Conservation (phyloP, 805 yeast species). For the Ogataea pilisensis region DNA sequence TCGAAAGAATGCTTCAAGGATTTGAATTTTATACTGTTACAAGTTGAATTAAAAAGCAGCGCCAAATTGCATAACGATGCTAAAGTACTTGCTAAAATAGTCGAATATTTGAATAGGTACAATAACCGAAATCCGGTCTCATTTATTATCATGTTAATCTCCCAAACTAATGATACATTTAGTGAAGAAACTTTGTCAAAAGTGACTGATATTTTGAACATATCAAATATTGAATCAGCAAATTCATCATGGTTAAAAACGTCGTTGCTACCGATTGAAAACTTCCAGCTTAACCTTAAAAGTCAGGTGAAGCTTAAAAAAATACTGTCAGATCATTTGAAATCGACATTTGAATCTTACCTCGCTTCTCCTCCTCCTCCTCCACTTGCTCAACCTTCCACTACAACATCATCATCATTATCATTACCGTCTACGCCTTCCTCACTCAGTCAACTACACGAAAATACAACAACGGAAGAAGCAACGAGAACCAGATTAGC, state of each 20-base stretch:
- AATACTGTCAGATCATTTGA: too few species aligned
- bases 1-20: conserved; percentile 36
- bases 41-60: conserved; percentile 41
- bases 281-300: too few species aligned
- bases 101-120: conserved; percentile 18
- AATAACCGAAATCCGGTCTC: conserved; percentile 9
- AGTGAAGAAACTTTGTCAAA: neutral
- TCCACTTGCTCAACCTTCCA: neutral
- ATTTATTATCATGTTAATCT: conserved; percentile 8
- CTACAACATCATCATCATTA: too few species aligned
- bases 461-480: neutral
- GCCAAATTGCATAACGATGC: conserved; percentile 12
- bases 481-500: neutral
- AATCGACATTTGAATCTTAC: neutral
- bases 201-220: neutral
- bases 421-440: too few species aligned
- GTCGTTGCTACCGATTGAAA: neutral
- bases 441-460: neutral
- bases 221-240: neutral
- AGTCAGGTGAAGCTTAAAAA: too few species aligned
- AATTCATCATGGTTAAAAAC: conserved; percentile 2
- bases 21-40: conserved; percentile 44
- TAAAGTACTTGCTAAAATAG: conserved; percentile 17
- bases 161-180: conserved; percentile 4
- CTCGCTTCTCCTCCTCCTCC: neutral